Conservation (phyloP, 345 rosid species). For the Sonneratia caseolaris region DNA sequence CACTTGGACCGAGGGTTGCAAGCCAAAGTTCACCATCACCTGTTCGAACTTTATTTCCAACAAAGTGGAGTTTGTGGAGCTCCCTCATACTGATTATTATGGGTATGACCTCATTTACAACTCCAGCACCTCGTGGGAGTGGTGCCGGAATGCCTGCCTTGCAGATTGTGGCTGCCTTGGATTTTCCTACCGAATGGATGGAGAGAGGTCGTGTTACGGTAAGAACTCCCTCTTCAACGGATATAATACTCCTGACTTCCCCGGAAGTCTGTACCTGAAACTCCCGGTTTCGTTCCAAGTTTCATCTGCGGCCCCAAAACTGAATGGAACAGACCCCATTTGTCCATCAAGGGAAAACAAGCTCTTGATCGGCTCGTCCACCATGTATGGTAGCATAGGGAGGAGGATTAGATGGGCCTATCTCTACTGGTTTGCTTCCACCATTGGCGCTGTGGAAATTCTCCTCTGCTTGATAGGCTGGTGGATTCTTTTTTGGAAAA, state of each 20-base stretch:
- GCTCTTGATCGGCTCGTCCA: background rate
- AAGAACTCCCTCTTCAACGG: constrained; percentile 31
- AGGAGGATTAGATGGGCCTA: constrained; percentile 27
- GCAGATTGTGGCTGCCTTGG: constrained; percentile 15
- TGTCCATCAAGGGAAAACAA: constrained; percentile 5
- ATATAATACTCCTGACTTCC: constrained; percentile 12
- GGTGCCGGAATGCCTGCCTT: constrained; percentile 23
- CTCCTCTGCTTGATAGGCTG: constrained; percentile 16
- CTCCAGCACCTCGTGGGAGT: background rate
- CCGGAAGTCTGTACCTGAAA: constrained; percentile 20
- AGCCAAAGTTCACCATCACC: constrained; percentile 19
- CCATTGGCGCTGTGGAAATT: constrained; percentile 27
- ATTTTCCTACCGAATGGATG: constrained; percentile 20
- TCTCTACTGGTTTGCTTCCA: constrained; percentile 26
- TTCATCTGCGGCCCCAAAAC: background rate
- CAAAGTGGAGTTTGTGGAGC: constrained; percentile 16
- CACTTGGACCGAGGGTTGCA: constrained; percentile 39
- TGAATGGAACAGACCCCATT: background rate
- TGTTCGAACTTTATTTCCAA: constrained; percentile 12
- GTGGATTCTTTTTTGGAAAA: constrained; percentile 24
- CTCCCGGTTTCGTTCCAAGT: constrained; percentile 13
- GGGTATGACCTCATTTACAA: constrained; percentile 26
- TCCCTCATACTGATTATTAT: constrained; percentile 18
- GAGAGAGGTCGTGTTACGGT: constrained; percentile 14
- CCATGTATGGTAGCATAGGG: constrained; percentile 10